Base-by-base conservation (phyloP, 305 asterid species). In the Rubia peregrina region DNA sequence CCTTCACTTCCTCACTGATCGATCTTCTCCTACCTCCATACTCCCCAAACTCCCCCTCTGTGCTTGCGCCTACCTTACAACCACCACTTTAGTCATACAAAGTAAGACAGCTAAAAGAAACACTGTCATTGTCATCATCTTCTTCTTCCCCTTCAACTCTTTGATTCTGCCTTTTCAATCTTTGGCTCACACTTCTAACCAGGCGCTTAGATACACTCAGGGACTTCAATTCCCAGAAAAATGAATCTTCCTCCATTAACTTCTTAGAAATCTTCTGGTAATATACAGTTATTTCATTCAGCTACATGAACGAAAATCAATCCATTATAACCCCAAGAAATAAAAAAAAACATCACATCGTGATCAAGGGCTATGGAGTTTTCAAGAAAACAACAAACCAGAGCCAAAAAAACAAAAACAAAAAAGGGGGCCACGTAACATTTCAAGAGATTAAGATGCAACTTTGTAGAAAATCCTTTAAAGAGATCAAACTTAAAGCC, bases 141-240 rank as follows among this genome's bases (percentile, higher is more conserved):
- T 30, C 36, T 30, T 30, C 36, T 30, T 30, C 36, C 36, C 36
- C 36, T 30, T 30, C 36, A 30, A 1, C 36, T 30, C 36, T 30
- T 1, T 30, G 36, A 30, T 30, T 30, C 36, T 0, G 1, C 4
- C 36, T 30, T 3, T 30, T 30, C 36, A 30, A 30, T 30, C 36
- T 30, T 3, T 30, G 95, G 88, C 96, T 93, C 83, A 88, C 79
- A 70, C 88, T 88, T 77, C 90, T 79, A 38, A 83, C 90, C 36
- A 93, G 85, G 33, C 85, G 89, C 69, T 85, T 84, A 10, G 95
- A 82, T 64, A 89, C 87, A 13, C 94, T 90, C 79, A 83, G 75
- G 56, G 91, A 79, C 74, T 86, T 92, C 30, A 78, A 17, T 71
- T 86, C 92, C 61, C 75, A 84, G 66, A 77, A 79, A 61, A 77